Evolutionary conservation across 2,329 filamentous ascomycete genomes (phyloP), one percentile per base, ranked within the genome.

Genomic region (Cercospora zeae-maydis): DNA sequence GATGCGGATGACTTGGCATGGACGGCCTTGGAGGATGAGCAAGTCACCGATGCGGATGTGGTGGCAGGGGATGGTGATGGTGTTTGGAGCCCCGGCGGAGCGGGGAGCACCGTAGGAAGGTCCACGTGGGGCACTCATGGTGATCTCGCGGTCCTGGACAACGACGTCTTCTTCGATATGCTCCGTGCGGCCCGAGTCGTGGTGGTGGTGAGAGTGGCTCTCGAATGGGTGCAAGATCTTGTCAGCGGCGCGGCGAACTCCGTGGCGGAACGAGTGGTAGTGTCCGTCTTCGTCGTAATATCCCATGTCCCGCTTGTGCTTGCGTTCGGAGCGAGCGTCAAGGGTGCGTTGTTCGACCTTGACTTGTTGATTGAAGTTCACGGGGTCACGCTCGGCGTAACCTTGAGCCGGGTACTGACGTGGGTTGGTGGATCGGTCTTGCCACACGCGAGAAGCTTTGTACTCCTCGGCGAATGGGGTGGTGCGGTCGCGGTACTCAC

Each of bases 1-100:
- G 88, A 99, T 97, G 79, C 93, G 93, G 85, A 99, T 99, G 80
- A 99, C 93, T 87, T 99, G 95, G 90, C 92, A 98, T 76, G 95
- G 93, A 74, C 95, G 93, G 79, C 93, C 93, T 86, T 99, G 95
- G 72, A 99, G 92, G 84, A 98, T 96, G 82, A 99, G 82, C 82
- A 99, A 91, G 82, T 99, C 95, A 80, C 95, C 95, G 75, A 98
- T 91, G 83, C 95, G 95, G 83, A 99, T 93, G 86, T 98, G 96
- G 88, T 99, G 92, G 89, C 92, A 96, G 70, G 96, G 95, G 80
- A 99, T 97, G 78, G 93, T 93, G 79, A 98, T 93, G 73, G 92
- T 96, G 85, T 95, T 93, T 77, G 88, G 84, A 31, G 72, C 63
- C 58, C 69, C 67, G 33, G 59, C 56, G 34, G 51, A 61, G 58